These are phyloP conservation scores for Megacollybia marginata DNA, from an alignment of 768 basidiomycete genomes.

Conservation along the genomic window DNA sequence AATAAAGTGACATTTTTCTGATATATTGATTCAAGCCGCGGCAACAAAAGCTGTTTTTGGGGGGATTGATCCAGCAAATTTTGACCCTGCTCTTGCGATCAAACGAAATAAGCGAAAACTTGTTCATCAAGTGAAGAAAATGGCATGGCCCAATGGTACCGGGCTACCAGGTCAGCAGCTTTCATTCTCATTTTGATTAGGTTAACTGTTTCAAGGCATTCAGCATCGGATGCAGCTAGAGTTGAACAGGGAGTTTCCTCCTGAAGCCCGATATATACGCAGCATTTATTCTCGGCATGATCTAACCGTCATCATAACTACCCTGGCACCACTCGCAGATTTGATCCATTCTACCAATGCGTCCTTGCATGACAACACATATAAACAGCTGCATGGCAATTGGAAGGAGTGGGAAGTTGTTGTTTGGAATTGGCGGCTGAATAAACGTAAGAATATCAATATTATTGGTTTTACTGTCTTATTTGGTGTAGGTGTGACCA, in stretches of 20 bases:
- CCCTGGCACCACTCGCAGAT: slow-evolving; percentile 7
- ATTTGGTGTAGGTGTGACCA: slow-evolving; percentile 2
- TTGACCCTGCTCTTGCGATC: background rate
- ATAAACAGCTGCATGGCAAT: slow-evolving; percentile 6
- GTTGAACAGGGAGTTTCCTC: slow-evolving; percentile 1
- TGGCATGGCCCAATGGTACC: background rate
- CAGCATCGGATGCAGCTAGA: background rate
- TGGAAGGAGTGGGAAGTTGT: slow-evolving; percentile 18
- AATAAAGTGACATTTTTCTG: background rate
- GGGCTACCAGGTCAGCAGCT: slow-evolving; percentile 2
- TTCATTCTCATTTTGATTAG: background rate
- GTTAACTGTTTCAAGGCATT: slow-evolving; percentile 1
- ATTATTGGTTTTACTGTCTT: background rate
- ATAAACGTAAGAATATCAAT: slow-evolving; percentile 7
- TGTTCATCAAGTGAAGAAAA: background rate
- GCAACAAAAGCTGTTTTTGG: background rate
- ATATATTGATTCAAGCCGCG: background rate
- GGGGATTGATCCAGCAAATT: background rate
- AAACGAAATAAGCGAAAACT: background rate
- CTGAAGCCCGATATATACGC: slow-evolving; percentile 5
- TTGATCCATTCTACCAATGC: slow-evolving; percentile 2
- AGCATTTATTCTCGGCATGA: slow-evolving; percentile 1
- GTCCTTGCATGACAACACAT: slow-evolving; percentile 13
- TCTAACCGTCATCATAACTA: slow-evolving; percentile 8
- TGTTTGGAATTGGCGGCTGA: slow-evolving; percentile 8